These are phyloP conservation scores for Cutaneotrichosporon sp. DNA, from an alignment of 1,284 basidiomycete genomes.

Conservation along the genomic window DNA sequence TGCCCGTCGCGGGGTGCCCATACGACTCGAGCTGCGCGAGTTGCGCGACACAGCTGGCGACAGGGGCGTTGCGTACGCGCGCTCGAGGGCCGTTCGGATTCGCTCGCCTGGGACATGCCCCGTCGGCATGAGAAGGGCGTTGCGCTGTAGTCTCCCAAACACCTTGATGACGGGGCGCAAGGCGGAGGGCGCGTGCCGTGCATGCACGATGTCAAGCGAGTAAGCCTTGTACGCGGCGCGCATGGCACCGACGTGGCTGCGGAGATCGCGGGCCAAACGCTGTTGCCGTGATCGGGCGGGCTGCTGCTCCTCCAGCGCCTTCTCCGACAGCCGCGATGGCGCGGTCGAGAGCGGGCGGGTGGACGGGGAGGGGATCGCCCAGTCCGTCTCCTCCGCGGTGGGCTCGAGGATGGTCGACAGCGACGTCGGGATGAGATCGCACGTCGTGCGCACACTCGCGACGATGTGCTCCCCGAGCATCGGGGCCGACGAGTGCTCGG, in stretches of 20 bases:
- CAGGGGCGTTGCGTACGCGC: constrained; percentile 23
- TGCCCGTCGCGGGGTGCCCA: neutral
- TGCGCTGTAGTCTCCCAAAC: constrained; percentile 37
- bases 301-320: constrained; percentile 2
- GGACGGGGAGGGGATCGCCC: neutral
- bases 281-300: constrained; percentile 23
- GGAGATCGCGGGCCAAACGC: constrained; percentile 31
- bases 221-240: constrained; percentile 26
- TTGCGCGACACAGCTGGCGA: neutral
- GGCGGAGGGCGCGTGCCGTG: constrained; percentile 20
- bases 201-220: constrained; percentile 29
- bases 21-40: neutral
- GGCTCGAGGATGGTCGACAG: constrained; percentile 31
- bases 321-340: neutral
- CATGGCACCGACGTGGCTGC: constrained; percentile 21
- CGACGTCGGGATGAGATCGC: constrained; percentile 38
- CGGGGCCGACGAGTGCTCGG: constrained; percentile 32
- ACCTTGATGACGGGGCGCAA: constrained; percentile 32
- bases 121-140: constrained; percentile 42
- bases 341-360: neutral
- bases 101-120: constrained; percentile 48
- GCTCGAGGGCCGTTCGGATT: constrained; percentile 41
- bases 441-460: constrained; percentile 26
- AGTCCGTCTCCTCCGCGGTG: neutral
- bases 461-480: constrained; percentile 31